Evolutionary conservation across 805 yeast genomes (phyloP).

Genomic region (Lachancea sp.): DNA sequence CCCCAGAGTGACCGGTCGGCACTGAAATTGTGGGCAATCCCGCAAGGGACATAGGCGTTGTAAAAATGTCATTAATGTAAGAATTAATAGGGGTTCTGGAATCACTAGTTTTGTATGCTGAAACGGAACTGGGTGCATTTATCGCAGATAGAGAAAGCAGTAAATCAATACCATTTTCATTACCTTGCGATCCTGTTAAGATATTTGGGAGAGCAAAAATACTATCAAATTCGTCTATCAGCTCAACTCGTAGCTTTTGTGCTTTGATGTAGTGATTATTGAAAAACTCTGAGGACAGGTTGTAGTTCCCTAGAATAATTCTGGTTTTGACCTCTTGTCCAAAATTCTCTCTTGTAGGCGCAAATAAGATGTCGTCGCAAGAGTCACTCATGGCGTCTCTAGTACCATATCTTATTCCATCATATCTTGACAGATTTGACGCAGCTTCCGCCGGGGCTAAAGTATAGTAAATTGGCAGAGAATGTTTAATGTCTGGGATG

Average conservation of each 20-base stretch:
- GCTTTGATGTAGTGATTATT: constrained; percentile 74
- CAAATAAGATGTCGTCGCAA: constrained; percentile 39
- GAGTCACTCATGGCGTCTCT: constrained; percentile 36
- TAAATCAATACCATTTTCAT: constrained; percentile 52
- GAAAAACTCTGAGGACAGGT: constrained; percentile 65
- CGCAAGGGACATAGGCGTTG: constrained; percentile 86
- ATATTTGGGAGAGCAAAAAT: constrained; percentile 52
- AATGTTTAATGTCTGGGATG: constrained; percentile 56
- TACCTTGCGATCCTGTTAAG: constrained; percentile 19
- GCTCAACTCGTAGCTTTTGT: constrained; percentile 49
- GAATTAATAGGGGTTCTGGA: constrained; percentile 47
- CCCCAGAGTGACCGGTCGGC: constrained; percentile 42
- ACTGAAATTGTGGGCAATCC: constrained; percentile 82
- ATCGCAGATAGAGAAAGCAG: constrained; percentile 69
- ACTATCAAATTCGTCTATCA: constrained; percentile 60
- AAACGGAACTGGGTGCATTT: constrained; percentile 47
- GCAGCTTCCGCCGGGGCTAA: constrained; percentile 91
- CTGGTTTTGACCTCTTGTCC: constrained; percentile 82
- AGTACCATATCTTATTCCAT: constrained; percentile 81
- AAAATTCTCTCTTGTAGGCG: constrained; percentile 56
- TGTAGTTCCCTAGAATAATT: constrained; percentile 79
- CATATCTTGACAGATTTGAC: constrained; percentile 83
- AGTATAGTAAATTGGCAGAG: constrained; percentile 80
- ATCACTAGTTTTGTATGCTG: constrained; percentile 36
- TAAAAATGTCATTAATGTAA: constrained; percentile 75